phyloP scores from a whole-genome alignment of 2,329 filamentous ascomycete genomes.

The Paracoccidioides lutzii region DNA sequence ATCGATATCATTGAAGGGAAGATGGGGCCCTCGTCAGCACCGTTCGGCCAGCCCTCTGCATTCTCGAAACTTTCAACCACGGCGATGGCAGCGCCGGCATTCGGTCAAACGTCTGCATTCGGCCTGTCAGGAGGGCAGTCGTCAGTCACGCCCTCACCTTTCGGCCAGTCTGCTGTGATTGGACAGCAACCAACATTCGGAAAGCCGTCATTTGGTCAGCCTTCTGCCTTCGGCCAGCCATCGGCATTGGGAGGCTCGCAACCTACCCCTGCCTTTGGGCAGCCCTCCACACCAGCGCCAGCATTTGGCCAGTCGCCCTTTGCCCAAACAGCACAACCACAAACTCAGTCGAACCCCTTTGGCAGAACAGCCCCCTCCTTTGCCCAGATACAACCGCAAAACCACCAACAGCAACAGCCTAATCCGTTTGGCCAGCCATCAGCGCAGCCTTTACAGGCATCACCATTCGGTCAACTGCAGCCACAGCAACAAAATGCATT shows the following conservation, averaged over 20 bases:
- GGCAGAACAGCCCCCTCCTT: conserved; percentile 8
- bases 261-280: conserved; percentile 24
- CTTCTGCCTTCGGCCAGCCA: conserved; percentile 17
- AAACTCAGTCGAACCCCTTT: background rate
- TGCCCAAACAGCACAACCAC: background rate
- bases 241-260: conserved; percentile 12
- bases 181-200: conserved; percentile 11
- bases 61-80: conserved; percentile 18
- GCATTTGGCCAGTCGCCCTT: conserved; percentile 1
- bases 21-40: conserved; percentile 11
- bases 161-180: conserved; percentile 18
- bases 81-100: conserved; percentile 13
- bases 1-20: conserved; percentile 39
- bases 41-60: conserved; percentile 22
- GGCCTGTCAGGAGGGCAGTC: background rate
- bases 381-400: conserved; percentile 14
- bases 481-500: background rate
- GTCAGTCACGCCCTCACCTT: conserved; percentile 10
- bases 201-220: conserved; percentile 26
- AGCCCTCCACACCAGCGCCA: conserved; percentile 10
- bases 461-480: conserved; percentile 1
- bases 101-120: conserved; percentile 22
- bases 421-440: conserved; percentile 23
- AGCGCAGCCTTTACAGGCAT: conserved; percentile 18
- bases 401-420: conserved; percentile 20